Evolutionary conservation across 1,284 basidiomycete genomes (phyloP).

Genomic region (Cutaneotrichosporon cavernicola): DNA sequence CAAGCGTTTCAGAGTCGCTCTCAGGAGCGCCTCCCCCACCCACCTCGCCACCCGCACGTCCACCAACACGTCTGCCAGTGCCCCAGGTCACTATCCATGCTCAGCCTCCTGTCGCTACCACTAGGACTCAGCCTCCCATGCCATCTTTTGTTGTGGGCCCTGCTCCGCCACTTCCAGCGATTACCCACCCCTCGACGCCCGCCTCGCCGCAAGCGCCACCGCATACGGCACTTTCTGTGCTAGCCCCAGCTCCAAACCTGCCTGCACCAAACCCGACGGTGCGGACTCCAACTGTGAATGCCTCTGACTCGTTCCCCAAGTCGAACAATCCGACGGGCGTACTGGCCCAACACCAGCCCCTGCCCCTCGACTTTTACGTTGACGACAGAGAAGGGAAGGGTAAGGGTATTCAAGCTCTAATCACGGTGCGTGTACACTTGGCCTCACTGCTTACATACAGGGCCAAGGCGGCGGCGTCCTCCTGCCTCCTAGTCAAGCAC

Average conservation of each 20-base stretch:
- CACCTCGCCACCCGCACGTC: not conserved
- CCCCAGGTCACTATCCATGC: not conserved
- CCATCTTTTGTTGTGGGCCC: too few relatives aligned
- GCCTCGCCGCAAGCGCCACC: too few relatives aligned
- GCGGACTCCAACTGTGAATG: not conserved
- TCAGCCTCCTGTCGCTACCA: too few relatives aligned
- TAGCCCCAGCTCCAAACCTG: not conserved
- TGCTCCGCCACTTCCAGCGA: too few relatives aligned
- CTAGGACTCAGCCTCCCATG: too few relatives aligned
- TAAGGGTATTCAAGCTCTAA: not conserved
- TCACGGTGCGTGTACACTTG: not conserved
- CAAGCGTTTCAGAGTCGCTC: too few relatives aligned
- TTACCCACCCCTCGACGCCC: too few relatives aligned
- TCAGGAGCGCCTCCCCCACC: not conserved
- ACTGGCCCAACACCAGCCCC: not conserved
- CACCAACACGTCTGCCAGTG: not conserved
- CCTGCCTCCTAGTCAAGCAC: not conserved
- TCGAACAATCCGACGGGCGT: not conserved
- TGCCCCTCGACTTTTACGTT: constrained; percentile 8
- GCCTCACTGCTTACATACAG: not conserved
- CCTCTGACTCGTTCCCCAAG: not conserved
- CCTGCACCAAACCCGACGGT: too few relatives aligned
- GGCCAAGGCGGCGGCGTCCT: not conserved
- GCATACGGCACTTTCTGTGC: too few relatives aligned
- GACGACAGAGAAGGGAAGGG: not conserved